Evolutionary conservation across 306 rosid genomes (phyloP).

Genomic region (Ormosia semicastrata): DNA sequence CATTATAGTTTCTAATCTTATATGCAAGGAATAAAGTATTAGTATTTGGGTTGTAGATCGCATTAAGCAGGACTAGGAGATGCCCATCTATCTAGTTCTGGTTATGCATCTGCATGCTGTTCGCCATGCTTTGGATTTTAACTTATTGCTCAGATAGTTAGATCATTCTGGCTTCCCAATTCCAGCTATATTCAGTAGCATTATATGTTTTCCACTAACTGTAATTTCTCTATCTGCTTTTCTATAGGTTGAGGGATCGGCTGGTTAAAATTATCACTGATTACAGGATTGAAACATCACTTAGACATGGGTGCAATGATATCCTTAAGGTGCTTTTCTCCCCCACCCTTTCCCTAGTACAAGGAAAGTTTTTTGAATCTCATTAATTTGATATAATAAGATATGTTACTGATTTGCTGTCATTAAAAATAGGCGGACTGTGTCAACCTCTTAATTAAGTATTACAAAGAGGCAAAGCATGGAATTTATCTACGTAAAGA

Average conservation of each 20-base stretch:
- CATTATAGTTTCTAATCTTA: not conserved
- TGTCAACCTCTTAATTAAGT: constrained; percentile 83
- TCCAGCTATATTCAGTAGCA: constrained; percentile 17
- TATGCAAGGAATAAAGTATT: not conserved
- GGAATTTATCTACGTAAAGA: constrained; percentile 79
- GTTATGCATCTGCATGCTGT: not conserved
- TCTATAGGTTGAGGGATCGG: constrained; percentile 86
- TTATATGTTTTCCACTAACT: not conserved
- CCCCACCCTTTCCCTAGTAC: not conserved
- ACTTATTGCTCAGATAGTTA: not conserved
- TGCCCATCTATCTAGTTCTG: not conserved
- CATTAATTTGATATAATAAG: not conserved
- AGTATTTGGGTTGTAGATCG: not conserved
- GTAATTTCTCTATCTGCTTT: constrained; percentile 16
- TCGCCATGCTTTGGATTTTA: not conserved
- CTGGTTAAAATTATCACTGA: constrained; percentile 88
- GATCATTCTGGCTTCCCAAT: constrained; percentile 8
- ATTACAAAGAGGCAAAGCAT: constrained; percentile 89
- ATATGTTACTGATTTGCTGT: constrained; percentile 28
- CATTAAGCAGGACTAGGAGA: not conserved
- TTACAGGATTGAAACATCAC: constrained; percentile 96
- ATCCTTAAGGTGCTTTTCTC: constrained; percentile 70
- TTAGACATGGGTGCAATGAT: constrained; percentile 95
- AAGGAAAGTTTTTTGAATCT: not conserved
- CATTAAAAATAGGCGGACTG: constrained; percentile 71